Conservation (phyloP, 108 stramenopile genomes). For the Cyclostephanos invisitatus region DNA sequence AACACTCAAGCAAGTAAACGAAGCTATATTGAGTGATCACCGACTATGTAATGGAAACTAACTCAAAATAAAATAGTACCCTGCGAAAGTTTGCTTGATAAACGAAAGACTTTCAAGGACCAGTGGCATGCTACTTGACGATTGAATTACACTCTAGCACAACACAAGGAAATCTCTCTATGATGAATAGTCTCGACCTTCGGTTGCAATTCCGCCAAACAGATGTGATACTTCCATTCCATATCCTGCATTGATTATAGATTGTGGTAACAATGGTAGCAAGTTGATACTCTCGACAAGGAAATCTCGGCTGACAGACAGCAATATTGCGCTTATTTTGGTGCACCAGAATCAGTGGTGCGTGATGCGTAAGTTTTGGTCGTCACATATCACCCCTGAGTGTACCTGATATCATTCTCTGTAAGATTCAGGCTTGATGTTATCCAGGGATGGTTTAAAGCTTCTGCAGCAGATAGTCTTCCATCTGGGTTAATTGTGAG, state of each 20-base stretch:
- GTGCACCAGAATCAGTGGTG: not conserved
- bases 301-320: not conserved
- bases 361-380: not conserved
- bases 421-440: conserved; percentile 68
- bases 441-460: conserved; percentile 88
- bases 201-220: not conserved
- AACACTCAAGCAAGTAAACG: conserved; percentile 77
- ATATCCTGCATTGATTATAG: not conserved
- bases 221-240: not conserved
- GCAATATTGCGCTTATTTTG: not conserved
- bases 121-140: no score
- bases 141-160: not conserved
- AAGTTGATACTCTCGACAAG: not conserved
- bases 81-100: no score
- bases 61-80: not conserved
- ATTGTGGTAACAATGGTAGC: not conserved
- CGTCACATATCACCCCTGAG: not conserved
- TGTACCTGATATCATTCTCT: conserved; percentile 75
- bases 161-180: not conserved
- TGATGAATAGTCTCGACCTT: not conserved
- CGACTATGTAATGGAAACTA: conserved; percentile 41
- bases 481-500: conserved; percentile 82
- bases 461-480: conserved; percentile 79
- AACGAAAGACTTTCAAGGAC: no score
- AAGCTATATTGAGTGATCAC: conserved; percentile 57